Evolutionary conservation across 176 grass and related monocot species (phyloP).

Genomic region (Musa acuminata): DNA sequence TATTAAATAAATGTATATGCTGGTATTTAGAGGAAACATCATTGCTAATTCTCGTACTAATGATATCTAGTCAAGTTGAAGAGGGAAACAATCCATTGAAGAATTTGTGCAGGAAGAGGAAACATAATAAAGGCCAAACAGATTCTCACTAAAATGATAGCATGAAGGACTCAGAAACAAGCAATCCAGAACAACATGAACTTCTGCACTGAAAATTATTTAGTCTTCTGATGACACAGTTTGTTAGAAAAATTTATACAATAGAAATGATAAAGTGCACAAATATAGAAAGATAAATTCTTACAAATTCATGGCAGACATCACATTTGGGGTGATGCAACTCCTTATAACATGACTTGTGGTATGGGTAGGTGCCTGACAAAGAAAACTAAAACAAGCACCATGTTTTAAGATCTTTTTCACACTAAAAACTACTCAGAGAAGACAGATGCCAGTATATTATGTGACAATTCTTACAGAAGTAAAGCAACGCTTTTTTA

Average conservation of each 20-base stretch:
- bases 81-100: too few species aligned
- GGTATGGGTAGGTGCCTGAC: constrained; percentile 57
- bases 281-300: constrained; percentile 7
- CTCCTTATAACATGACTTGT: constrained; percentile 88
- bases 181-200: background rate
- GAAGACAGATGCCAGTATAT: background rate
- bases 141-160: background rate
- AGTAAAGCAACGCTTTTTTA: background rate
- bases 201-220: background rate
- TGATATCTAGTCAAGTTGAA: too few species aligned
- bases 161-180: background rate
- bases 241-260: background rate
- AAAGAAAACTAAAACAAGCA: constrained; percentile 65
- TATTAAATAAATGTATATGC: too few species aligned
- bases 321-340: constrained; percentile 90
- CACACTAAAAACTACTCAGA: background rate
- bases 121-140: too few species aligned
- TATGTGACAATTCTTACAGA: constrained; percentile 5
- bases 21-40: too few species aligned
- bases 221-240: background rate
- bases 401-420: background rate
- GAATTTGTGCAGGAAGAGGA: too few species aligned
- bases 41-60: too few species aligned
- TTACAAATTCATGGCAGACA: constrained; percentile 96
- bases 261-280: background rate